Conservation (phyloP, 257 asterid genomes). For the Solanum dulcamara region DNA sequence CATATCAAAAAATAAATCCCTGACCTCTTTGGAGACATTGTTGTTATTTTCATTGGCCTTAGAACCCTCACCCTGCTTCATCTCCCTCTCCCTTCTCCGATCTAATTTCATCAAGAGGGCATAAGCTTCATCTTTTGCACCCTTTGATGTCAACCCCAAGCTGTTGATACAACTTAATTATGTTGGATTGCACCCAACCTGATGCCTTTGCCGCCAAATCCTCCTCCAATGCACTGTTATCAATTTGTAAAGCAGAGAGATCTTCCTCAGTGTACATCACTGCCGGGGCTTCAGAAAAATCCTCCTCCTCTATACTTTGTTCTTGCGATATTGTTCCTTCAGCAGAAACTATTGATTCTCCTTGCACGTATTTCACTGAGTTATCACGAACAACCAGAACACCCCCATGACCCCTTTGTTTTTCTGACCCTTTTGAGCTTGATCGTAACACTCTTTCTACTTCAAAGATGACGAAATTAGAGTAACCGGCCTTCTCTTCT, state of each 20-base stretch:
- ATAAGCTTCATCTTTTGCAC: neutral
- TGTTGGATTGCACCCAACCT: neutral
- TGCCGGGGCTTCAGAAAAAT: neutral
- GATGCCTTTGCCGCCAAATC: neutral
- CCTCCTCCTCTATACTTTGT: neutral
- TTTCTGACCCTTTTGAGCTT: neutral
- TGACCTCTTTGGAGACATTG: neutral
- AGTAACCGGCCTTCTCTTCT: neutral
- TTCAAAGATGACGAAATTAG: neutral
- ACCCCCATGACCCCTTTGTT: neutral
- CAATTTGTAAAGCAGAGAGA: neutral
- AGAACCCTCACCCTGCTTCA: neutral
- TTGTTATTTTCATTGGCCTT: neutral
- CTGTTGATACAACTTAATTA: neutral
- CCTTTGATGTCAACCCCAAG: neutral
- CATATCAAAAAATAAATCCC: neutral
- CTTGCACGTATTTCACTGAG: neutral
- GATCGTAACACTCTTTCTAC: neutral
- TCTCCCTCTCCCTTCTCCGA: neutral
- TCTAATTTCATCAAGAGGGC: neutral
- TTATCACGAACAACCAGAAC: neutral
- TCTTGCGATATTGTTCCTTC: neutral
- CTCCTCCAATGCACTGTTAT: neutral
- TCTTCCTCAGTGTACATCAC: neutral
- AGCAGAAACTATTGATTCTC: neutral